Base-by-base conservation (phyloP, 257 asterid genomes). In the Solanum piurae region DNA sequence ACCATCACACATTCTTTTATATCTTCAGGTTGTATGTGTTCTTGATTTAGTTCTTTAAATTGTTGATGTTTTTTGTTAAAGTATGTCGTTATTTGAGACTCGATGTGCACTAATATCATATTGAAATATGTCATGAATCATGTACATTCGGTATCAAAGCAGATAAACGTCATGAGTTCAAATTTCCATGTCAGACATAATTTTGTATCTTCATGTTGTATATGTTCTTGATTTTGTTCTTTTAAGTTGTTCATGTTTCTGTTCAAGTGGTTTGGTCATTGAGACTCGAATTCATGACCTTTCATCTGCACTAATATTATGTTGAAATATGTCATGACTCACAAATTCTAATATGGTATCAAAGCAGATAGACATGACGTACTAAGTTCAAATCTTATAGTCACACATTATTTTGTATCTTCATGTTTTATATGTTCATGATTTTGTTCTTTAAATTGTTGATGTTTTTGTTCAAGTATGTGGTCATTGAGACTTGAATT, bases 1-100 rank as follows among this genome's bases (percentile, higher is more conserved):
- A 9, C 0, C 0, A 1, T 60, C 29, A 60, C 29, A 21, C 2
- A 0, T 60, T 60, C 0, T 23, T 23, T 62, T 62, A 12, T 60
- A 64, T 25, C 34, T 64, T 64, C 2, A 64, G 1, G 20, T 11
- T 5, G 73, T 25, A 25, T 25, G 0, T 66, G 73, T 11, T 66
- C 4, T 25, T 10, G 4, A 25, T 64, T 25, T 64, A 20, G 34
- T 64, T 55, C 1, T 52, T 52, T 52, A 52, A 52, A n/a, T 2
- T n/a, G 7, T 27, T 27, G 20, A 12, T 25, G 9, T 49, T 14
- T 46, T 23, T 23, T 9, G 13, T 60, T 18, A 0, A 55, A 60
- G 69, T 60, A 23, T 60, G 3, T 49, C 20, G 21, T 49, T 1
- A 49, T 13, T 49, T 12, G 12, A 5, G 44, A 68, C 20, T 60